Evolutionary conservation across 352 stramenopile species (phyloP).

Genomic region (Aphanomyces astaci): DNA sequence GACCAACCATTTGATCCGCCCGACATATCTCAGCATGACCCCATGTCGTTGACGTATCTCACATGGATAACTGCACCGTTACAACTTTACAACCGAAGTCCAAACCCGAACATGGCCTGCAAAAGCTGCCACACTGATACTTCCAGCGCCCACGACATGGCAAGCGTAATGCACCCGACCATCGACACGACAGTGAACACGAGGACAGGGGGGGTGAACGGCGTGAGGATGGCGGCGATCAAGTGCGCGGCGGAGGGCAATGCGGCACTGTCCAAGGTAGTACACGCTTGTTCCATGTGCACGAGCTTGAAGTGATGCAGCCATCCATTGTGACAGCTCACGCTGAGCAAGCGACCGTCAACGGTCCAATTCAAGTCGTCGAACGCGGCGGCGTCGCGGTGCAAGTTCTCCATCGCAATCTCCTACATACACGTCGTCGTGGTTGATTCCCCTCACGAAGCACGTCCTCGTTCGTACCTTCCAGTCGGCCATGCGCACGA

Average conservation of each 20-base stretch:
- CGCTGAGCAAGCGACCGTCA: conserved; percentile 87
- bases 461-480: too few relatives aligned
- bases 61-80: too few relatives aligned
- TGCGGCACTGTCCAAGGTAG: conserved; percentile 42
- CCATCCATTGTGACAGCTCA: conserved; percentile 69
- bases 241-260: conserved; percentile 53
- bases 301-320: conserved; percentile 88
- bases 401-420: conserved; percentile 68
- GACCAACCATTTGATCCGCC: too few relatives aligned
- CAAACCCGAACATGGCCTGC: conserved; percentile 55
- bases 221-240: conserved; percentile 49
- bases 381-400: conserved; percentile 47
- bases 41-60: too few relatives aligned
- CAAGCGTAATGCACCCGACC: conserved; percentile 40
- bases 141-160: conserved; percentile 30
- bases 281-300: conserved; percentile 41
- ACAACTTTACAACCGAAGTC: conserved; percentile 39
- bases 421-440: too few relatives aligned
- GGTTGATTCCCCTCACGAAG: too few relatives aligned
- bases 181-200: conserved; percentile 40
- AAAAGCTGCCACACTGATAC: conserved; percentile 28
- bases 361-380: conserved; percentile 75
- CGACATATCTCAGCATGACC: too few relatives aligned
- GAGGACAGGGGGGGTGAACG: conserved; percentile 46
- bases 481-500: conserved; percentile 88